These are phyloP conservation scores for Patellaria atrata DNA, from an alignment of 495 filamentous ascomycete genomes.

Conservation along the genomic window DNA sequence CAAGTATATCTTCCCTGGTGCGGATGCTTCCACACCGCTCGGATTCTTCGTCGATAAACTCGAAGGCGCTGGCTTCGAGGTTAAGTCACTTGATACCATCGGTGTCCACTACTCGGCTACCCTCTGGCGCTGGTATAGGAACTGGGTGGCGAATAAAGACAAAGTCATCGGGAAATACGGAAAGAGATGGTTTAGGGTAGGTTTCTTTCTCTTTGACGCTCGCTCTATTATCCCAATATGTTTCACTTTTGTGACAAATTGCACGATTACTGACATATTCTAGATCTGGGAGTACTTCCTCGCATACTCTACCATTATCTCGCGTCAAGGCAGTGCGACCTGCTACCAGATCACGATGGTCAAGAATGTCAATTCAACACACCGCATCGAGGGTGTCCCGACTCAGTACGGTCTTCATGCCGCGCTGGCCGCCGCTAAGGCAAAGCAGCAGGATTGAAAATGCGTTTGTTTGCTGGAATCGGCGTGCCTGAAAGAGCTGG, in stretches of 20 bases:
- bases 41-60: conserved; percentile 53
- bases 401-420: conserved; percentile 63
- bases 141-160: conserved; percentile 93
- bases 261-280: background rate
- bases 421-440: conserved; percentile 36
- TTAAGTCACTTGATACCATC: conserved; percentile 69
- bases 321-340: conserved; percentile 81
- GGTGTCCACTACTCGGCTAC: conserved; percentile 97
- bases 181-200: conserved; percentile 86
- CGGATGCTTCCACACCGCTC: conserved; percentile 71
- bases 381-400: conserved; percentile 75
- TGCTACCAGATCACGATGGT: conserved; percentile 93
- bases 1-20: conserved; percentile 83
- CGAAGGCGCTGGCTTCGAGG: conserved; percentile 63
- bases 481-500: no score
- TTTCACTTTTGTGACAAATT: background rate
- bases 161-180: conserved; percentile 95
- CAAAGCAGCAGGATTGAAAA: no score
- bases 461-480: no score
- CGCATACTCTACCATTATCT: conserved; percentile 80
- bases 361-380: conserved; percentile 96
- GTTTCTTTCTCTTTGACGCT: no score
- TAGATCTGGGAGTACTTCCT: conserved; percentile 99
- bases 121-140: conserved; percentile 96
- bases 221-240: background rate